Evolutionary conservation across 2,329 filamentous ascomycete genomes (phyloP).

Genomic region (Claviceps humidiphila): DNA sequence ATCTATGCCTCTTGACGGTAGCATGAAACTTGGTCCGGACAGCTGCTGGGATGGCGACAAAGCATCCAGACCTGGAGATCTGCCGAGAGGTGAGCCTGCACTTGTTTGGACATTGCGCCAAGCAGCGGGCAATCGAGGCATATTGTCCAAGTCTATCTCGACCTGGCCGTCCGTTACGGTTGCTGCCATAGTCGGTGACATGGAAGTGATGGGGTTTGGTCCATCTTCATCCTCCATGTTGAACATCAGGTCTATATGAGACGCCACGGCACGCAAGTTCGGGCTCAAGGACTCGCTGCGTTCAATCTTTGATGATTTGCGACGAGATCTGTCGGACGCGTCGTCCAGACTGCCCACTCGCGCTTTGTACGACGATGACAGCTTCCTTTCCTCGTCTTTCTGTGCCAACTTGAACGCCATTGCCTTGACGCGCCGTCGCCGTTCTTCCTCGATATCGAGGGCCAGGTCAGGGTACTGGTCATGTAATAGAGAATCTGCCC

Average conservation of each 20-base stretch:
- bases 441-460: conserved; percentile 54
- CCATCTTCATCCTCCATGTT: conserved; percentile 75
- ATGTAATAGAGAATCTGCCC: conserved; percentile 52
- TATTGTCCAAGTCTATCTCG: conserved; percentile 15
- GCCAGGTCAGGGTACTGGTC: conserved; percentile 51
- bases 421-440: conserved; percentile 57
- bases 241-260: conserved; percentile 70
- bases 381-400: conserved; percentile 50
- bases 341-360: conserved; percentile 56
- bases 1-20: background rate
- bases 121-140: conserved; percentile 17
- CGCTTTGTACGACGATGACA: conserved; percentile 45
- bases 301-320: conserved; percentile 30
- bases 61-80: background rate
- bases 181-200: conserved; percentile 11
- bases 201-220: conserved; percentile 17
- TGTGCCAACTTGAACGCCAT: conserved; percentile 55
- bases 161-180: conserved; percentile 8
- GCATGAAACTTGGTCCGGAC: background rate
- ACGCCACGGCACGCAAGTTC: conserved; percentile 52
- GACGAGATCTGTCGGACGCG: conserved; percentile 30
- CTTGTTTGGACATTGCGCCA: conserved; percentile 13
- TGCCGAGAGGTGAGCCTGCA: background rate
- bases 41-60: background rate
- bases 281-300: conserved; percentile 52